Evolutionary conservation across 2,329 filamentous ascomycete genomes (phyloP), one percentile per base, ranked within the genome.

Genomic region (Cladosporium halotolerans): DNA sequence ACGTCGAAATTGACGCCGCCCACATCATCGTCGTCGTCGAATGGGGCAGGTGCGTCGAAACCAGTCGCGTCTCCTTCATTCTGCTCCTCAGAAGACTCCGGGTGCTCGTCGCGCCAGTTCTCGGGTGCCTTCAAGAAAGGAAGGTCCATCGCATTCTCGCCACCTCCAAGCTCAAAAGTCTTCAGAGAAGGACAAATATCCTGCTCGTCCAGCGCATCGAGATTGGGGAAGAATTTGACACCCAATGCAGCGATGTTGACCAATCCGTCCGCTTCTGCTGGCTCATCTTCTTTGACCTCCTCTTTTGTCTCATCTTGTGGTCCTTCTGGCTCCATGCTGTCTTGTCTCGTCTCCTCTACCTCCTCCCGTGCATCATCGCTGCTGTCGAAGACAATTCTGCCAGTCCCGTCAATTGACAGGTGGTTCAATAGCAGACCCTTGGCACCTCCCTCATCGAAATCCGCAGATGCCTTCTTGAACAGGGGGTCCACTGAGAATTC

Each of bases 401-500:
- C 93, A 59, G 89, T 83, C 2, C 83, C 82, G 70, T 99, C 93
- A 59, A 99, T 96, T 66, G 92, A 89, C n/a, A 99, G 78, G 70
- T 99, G 92, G 66, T 99, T 99, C 32, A 99, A 79, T 16, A 99
- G 78, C 40, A 99, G 77, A 16, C 93, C 93, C 71, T 97, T 99
- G 53, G 93, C 93, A 53, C 93, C 93, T 16, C 93, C 93, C 73
- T 99, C 93, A 67, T 99, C 93, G 60, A 99, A 99, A 73, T 99
- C 93, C 41, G 93, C 93, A 5, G 92, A 95, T 0, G 92, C 92
- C 67, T 99, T 99, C 68, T 99, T 99, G 80, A 99, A 99, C n/a
- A 99, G 74, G 2, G 93, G 93, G 66, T 99, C 93, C 4, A 99
- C 92, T 0, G 91, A 85, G 60, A 99, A 96, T 66, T 99, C 93